Conservation (phyloP, 768 basidiomycete species). For the Stropharia rugosoannulata region DNA sequence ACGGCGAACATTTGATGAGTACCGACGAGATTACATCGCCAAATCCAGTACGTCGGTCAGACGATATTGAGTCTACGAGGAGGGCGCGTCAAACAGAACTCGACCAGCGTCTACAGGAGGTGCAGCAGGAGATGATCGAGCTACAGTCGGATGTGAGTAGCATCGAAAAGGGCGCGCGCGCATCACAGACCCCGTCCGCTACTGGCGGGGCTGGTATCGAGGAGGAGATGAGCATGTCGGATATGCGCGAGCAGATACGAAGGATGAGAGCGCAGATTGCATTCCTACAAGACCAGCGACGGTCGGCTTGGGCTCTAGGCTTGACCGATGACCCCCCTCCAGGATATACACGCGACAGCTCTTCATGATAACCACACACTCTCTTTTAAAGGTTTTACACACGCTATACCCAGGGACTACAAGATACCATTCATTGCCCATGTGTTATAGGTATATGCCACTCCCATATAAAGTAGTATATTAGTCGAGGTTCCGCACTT, state of each 20-base stretch:
- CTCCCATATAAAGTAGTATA: neutral
- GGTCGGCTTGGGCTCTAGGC: constrained; percentile 26
- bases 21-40: neutral
- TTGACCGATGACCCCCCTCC: constrained; percentile 29
- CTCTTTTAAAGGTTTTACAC: too few species aligned
- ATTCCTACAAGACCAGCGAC: constrained; percentile 22
- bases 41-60: neutral
- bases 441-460: neutral
- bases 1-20: constrained; percentile 11
- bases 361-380: too few species aligned
- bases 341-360: constrained; percentile 15
- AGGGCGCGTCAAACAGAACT: constrained; percentile 23
- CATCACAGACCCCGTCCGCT: neutral
- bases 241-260: constrained; percentile 25
- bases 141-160: constrained; percentile 17
- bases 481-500: too few species aligned
- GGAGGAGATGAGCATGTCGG: constrained; percentile 17
- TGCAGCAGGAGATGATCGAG: constrained; percentile 23
- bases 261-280: constrained; percentile 23
- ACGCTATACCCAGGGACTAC: too few species aligned
- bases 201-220: constrained; percentile 1
- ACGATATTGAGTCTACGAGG: constrained; percentile 10
- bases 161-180: constrained; percentile 3
- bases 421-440: too few species aligned
- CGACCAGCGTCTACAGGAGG: constrained; percentile 17